A percentile compares a stretch with the other conserved stretches of the same genome.
Evolutionary conservation across 306 rosid species (phyloP).

Genomic region (Neltuma alba): DNA sequence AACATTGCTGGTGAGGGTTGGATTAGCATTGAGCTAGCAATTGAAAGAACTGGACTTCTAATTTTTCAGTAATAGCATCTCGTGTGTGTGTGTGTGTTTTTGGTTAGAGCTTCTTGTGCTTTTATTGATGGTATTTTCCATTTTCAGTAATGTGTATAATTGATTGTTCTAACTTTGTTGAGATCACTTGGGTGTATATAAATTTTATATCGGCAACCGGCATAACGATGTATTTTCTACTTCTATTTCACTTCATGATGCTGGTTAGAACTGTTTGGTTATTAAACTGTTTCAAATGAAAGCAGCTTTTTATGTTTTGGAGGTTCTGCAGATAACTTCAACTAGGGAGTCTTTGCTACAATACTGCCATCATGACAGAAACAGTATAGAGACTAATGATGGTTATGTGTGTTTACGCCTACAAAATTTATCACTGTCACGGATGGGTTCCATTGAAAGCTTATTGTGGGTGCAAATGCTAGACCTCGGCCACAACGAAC

Average conservation of each 20-base stretch:
- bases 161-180: conserved; percentile 9
- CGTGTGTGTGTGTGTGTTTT: neutral
- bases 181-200: neutral
- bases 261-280: neutral
- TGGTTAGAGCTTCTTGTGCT: conserved; percentile 14
- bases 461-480: conserved; percentile 86
- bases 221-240: conserved; percentile 19
- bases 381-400: conserved; percentile 35
- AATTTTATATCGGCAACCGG: conserved; percentile 14
- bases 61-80: neutral
- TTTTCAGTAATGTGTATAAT: neutral
- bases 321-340: conserved; percentile 65
- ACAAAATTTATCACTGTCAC: conserved; percentile 71
- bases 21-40: conserved; percentile 14
- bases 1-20: conserved; percentile 10
- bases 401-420: conserved; percentile 51
- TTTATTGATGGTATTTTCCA: conserved; percentile 3
- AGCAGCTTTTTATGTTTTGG: conserved; percentile 21
- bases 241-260: conserved; percentile 2
- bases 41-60: conserved; percentile 10
- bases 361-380: conserved; percentile 55
- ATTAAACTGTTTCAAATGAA: neutral
- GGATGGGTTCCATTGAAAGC: conserved; percentile 68
- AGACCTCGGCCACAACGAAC: conserved; percentile 85
- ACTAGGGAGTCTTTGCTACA: conserved; percentile 59